Base-by-base conservation (phyloP, 768 basidiomycete species). In the Exidia glandulosa region DNA sequence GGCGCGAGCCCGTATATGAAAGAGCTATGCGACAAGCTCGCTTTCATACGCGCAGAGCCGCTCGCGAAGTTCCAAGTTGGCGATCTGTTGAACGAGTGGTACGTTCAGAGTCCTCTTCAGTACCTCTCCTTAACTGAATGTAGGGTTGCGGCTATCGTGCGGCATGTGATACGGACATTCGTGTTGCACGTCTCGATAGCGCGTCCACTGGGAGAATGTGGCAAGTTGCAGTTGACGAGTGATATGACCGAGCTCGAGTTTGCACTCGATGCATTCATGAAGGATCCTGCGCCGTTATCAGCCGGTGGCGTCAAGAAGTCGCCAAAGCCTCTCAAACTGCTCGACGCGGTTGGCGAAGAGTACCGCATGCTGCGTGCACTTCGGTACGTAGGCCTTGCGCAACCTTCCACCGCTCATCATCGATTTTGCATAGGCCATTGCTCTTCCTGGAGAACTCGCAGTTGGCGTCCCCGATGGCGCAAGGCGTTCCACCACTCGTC, bases 161-260 rank as follows among this genome's bases (percentile, higher is more conserved):
- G 85, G 64, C 87, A 87, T 69, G 82, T 88, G 34, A 86, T 97
- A 54, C 81, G 82, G 63, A 88, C 84, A 2, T 99, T 97, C 71
- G 84, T 99, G 10, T 72, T 97, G 36, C 94, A 99, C 66, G 86
- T 89, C n/a, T 95, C 92, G 29, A 92, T 98, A 60, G 90, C 87
- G 9, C 84, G 85, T 65, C 94, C 94, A 0, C 78, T 98, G 3
- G 88, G 93, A 4, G 96, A 99, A 75, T 81, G 82, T 60, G 94
- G 94, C 14, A 97, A 96, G 70, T 81, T 99, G 29, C 94, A 95
- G 73, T 77, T 98, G 63, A 91, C 93, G 60, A 89, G 85, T 54
- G 95, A 99, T 71, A 95, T 97, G 93, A 89, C 94, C 0, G 90
- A 93, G 70, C 79, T 98, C 62, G 96, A 99, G 74, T 96, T 98